Conservation (phyloP, 805 yeast genomes). For the Ogataea nitratoaversa region DNA sequence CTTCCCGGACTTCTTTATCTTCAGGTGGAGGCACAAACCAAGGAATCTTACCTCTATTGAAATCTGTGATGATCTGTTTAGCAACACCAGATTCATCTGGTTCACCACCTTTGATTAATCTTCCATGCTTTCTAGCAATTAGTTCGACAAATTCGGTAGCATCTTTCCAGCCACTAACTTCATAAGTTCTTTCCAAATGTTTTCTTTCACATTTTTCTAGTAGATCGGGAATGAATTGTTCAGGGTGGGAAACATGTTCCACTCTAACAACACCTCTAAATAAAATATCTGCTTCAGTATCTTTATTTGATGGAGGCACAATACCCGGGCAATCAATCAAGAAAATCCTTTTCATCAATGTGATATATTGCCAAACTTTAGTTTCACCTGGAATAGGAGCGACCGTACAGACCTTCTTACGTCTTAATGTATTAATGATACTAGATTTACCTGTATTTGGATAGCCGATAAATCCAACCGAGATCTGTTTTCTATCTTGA, state of each 20-base stretch:
- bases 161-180: slow-evolving; percentile 82
- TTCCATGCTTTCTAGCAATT: slow-evolving; percentile 88
- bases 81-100: slow-evolving; percentile 94
- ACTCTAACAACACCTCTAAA: slow-evolving; percentile 98
- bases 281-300: slow-evolving; percentile 84
- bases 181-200: slow-evolving; percentile 94
- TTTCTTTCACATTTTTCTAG: slow-evolving; percentile 79
- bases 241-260: slow-evolving; percentile 95
- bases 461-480: slow-evolving; percentile 96
- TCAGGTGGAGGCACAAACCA: slow-evolving; percentile 97
- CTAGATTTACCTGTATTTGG: slow-evolving; percentile 99
- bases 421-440: slow-evolving; percentile 86
- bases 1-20: slow-evolving; percentile 53
- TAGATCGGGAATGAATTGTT: slow-evolving; percentile 88
- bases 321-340: slow-evolving; percentile 98
- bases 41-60: slow-evolving; percentile 95
- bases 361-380: slow-evolving; percentile 97
- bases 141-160: slow-evolving; percentile 81
- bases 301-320: slow-evolving; percentile 91
- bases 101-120: slow-evolving; percentile 94
- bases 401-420: slow-evolving; percentile 92
- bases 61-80: slow-evolving; percentile 85
- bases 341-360: slow-evolving; percentile 92
- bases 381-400: slow-evolving; percentile 99
- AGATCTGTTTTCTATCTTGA: slow-evolving; percentile 89